phyloP scores from a whole-genome alignment of 2,329 filamentous ascomycete species.

The Pseudodiploospora longispora region DNA sequence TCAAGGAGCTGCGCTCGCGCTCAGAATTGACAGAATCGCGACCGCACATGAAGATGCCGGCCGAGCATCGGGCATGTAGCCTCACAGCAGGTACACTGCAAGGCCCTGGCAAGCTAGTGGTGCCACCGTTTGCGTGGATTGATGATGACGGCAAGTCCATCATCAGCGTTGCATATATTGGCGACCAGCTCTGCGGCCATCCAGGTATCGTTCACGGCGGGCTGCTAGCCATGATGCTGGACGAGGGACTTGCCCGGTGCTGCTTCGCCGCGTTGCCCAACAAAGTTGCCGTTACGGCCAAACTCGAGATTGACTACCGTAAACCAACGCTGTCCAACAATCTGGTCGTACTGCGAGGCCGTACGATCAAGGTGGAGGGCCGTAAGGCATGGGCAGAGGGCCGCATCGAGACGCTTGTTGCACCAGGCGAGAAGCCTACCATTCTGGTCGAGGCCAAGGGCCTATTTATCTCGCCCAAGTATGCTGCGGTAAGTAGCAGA shows the following conservation, averaged over 20 bases:
- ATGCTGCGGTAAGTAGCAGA: conserved; percentile 57
- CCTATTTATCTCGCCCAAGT: conserved; percentile 81
- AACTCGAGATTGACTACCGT: conserved; percentile 74
- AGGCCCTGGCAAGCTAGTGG: conserved; percentile 66
- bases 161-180: conserved; percentile 69
- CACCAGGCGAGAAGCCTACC: conserved; percentile 50
- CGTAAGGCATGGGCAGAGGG: conserved; percentile 93
- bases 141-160: conserved; percentile 62
- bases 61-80: conserved; percentile 59
- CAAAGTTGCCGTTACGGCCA: conserved; percentile 79
- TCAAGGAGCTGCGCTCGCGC: conserved; percentile 57
- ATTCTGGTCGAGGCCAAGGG: conserved; percentile 77
- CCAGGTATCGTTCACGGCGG: conserved; percentile 88
- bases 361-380: conserved; percentile 79
- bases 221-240: conserved; percentile 81
- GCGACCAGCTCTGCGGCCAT: conserved; percentile 76
- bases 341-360: conserved; percentile 70
- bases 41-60: conserved; percentile 81
- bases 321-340: conserved; percentile 67
- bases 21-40: conserved; percentile 65
- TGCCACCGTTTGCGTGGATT: conserved; percentile 72
- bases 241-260: conserved; percentile 81
- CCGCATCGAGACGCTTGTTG: conserved; percentile 67
- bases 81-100: conserved; percentile 74
- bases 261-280: conserved; percentile 85